A percentile compares a stretch with the other conserved stretches of the same genome.
Evolutionary conservation across 192 early-diverging fungal genomes (phyloP).

Genomic region (Gamsiella multidivaricata): DNA sequence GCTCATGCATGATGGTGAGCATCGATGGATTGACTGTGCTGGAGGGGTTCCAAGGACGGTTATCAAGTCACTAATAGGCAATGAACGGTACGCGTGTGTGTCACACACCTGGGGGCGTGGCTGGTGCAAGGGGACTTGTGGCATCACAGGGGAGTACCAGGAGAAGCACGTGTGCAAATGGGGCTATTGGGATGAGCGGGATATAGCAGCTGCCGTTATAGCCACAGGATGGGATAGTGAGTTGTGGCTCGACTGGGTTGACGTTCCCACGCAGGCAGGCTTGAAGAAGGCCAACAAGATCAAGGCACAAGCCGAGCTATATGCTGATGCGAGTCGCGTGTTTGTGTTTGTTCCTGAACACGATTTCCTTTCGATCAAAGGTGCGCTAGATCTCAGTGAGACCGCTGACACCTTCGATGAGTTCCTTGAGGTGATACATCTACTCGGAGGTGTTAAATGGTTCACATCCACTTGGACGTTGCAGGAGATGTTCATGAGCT

Average conservation of each 20-base stretch:
- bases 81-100: neutral
- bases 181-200: constrained; percentile 2
- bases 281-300: neutral
- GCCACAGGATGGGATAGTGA: neutral
- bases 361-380: constrained; percentile 1
- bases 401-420: neutral
- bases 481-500: constrained; percentile 10
- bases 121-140: no score
- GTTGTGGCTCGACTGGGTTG: constrained; percentile 8
- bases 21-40: neutral
- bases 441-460: neutral
- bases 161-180: constrained; percentile 1
- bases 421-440: neutral
- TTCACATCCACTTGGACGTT: neutral
- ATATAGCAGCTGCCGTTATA: neutral
- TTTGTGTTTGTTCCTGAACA: neutral
- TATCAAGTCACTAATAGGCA: neutral
- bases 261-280: neutral
- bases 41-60: neutral
- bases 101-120: constrained; percentile 4
- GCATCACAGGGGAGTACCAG: neutral
- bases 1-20: neutral
- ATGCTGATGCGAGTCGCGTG: neutral
- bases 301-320: neutral
- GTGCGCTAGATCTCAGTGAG: neutral